phyloP scores from a whole-genome alignment of 2,329 filamentous ascomycete species.

The Achaetomium macrosporum region DNA sequence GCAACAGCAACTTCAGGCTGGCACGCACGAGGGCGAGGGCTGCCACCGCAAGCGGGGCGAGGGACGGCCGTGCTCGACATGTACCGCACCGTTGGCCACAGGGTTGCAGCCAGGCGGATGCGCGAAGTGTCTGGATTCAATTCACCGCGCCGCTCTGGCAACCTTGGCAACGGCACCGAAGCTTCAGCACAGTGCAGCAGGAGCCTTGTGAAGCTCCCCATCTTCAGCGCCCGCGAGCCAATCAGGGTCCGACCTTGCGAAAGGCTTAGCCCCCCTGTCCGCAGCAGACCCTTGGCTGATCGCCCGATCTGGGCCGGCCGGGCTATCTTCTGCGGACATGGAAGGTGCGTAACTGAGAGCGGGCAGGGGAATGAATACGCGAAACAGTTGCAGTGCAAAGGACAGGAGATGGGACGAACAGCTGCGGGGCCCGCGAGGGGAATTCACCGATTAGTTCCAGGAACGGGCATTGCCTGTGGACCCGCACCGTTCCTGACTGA shows the following conservation, averaged over 20 bases:
- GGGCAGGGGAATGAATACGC: too few relatives aligned
- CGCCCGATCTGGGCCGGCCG: conserved; percentile 20
- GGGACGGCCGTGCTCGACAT: conserved; percentile 1
- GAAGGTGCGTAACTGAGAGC: conserved; percentile 2
- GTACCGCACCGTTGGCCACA: conserved; percentile 16
- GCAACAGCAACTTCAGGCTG: background rate
- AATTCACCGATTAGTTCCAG: too few relatives aligned
- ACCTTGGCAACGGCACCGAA: conserved; percentile 17
- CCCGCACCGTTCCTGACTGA: too few relatives aligned
- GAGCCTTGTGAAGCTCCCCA: conserved; percentile 13
- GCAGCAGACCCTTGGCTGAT: conserved; percentile 21
- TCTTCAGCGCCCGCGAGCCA: conserved; percentile 14
- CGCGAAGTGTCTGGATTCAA: background rate
- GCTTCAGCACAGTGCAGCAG: conserved; percentile 11
- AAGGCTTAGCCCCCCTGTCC: conserved; percentile 20
- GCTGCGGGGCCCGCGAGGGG: too few relatives aligned
- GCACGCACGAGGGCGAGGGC: too few relatives aligned
- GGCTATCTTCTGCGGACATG: background rate
- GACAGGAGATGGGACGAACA: conserved; percentile 5
- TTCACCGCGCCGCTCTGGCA: conserved; percentile 17
- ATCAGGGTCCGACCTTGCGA: conserved; percentile 6
- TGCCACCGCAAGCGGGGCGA: background rate
- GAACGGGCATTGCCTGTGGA: too few relatives aligned
- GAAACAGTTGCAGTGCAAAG: too few relatives aligned
- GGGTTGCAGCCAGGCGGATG: conserved; percentile 12